A percentile compares a stretch with the other conserved stretches of the same genome.
Evolutionary conservation across 441 rosid species (phyloP).

Genomic region (Macaranga tanarius): DNA sequence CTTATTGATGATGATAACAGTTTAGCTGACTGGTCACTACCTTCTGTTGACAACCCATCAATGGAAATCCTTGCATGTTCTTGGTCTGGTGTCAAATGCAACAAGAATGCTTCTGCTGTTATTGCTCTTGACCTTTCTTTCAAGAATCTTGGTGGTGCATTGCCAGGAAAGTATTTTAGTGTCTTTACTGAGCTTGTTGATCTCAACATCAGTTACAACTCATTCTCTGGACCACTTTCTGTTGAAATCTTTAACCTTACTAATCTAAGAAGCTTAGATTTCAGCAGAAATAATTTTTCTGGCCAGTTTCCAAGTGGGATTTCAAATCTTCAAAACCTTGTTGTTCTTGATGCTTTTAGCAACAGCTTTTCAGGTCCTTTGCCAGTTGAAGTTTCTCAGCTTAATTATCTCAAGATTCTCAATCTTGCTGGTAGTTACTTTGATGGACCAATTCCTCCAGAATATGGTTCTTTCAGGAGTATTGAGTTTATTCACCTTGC

Average conservation of each 20-base stretch:
- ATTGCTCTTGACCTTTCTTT: slow-evolving; percentile 58
- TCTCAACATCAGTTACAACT: slow-evolving; percentile 78
- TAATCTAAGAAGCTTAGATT: slow-evolving; percentile 60
- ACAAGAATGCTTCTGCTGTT: slow-evolving; percentile 50
- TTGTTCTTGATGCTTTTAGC: slow-evolving; percentile 73
- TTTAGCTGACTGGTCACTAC: slow-evolving; percentile 64
- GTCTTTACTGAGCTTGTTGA: slow-evolving; percentile 61
- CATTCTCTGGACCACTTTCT: slow-evolving; percentile 70
- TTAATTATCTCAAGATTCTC: slow-evolving; percentile 59
- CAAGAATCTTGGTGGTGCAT: slow-evolving; percentile 60
- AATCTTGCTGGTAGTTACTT: slow-evolving; percentile 96
- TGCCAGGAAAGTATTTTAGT: slow-evolving; percentile 46
- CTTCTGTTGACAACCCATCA: slow-evolving; percentile 33
- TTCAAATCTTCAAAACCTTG: slow-evolving; percentile 45
- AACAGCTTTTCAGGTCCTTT: slow-evolving; percentile 87
- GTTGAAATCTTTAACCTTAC: slow-evolving; percentile 52
- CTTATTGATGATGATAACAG: slow-evolving; percentile 40
- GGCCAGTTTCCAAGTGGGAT: slow-evolving; percentile 57
- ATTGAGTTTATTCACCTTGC: slow-evolving; percentile 84
- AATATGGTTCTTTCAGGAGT: slow-evolving; percentile 66
- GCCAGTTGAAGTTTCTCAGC: slow-evolving; percentile 52
- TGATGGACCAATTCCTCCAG: slow-evolving; percentile 69
- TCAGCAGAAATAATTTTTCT: slow-evolving; percentile 86
- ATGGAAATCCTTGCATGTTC: slow-evolving; percentile 60
- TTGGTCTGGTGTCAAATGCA: slow-evolving; percentile 83